Evolutionary conservation across 768 basidiomycete genomes (phyloP).

Genomic region (Agaricus subrufescens): DNA sequence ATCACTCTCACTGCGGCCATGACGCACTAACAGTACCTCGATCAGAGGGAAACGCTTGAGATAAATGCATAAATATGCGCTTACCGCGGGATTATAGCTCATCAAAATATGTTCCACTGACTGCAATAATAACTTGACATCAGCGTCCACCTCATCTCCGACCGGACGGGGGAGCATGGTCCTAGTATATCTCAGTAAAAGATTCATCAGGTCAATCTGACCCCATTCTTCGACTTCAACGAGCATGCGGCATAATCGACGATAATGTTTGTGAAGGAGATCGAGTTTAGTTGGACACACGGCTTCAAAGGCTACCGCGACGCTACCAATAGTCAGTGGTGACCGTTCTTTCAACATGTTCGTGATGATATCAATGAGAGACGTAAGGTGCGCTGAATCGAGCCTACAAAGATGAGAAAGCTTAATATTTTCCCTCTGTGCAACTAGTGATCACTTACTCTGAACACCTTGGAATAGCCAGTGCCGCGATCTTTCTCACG

Average conservation of each 20-base stretch:
- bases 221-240: constrained; percentile 98
- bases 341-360: constrained; percentile 69
- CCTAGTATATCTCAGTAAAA: constrained; percentile 79
- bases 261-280: constrained; percentile 83
- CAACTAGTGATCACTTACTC: constrained; percentile 33
- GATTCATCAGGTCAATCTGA: constrained; percentile 72
- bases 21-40: constrained; percentile 53
- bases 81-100: constrained; percentile 83
- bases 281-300: constrained; percentile 88
- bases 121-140: constrained; percentile 69
- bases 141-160: constrained; percentile 65
- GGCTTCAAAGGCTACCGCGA: constrained; percentile 78
- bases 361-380: constrained; percentile 65
- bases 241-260: constrained; percentile 77
- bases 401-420: constrained; percentile 41
- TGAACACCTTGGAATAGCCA: constrained; percentile 84
- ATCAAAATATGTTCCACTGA: constrained; percentile 76
- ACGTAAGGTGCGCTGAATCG: constrained; percentile 65
- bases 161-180: constrained; percentile 73
- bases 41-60: not conserved
- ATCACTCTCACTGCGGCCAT: constrained; percentile 69
- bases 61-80: constrained; percentile 16
- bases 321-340: constrained; percentile 83
- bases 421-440: not conserved
- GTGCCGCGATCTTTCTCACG: constrained; percentile 88